Base-by-base conservation (phyloP, 371 early-diverging fungal species). In the Coemansia sp. region DNA sequence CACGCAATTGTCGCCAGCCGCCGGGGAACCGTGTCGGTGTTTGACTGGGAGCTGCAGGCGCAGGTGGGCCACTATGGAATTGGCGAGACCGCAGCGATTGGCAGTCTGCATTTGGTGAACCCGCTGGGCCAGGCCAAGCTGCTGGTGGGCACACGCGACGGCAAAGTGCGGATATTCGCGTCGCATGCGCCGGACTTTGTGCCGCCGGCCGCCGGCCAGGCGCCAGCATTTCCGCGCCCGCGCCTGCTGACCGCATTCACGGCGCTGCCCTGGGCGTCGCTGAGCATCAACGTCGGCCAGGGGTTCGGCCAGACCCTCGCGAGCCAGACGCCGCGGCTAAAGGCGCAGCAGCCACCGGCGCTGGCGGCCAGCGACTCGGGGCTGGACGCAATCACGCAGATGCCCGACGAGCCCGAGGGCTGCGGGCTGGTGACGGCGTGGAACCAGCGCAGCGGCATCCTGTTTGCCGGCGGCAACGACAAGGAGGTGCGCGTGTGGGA, bases 111-210 rank as follows among this genome's bases (percentile, higher is more conserved):
- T 51, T 87, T 94, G 61, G 85, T 97, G 26, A 97, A 98, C 72
- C 95, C 96, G 72, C 90, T 93, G 47, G 94, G 94, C 64, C 81
- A 86, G 34, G 87, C 91, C 9, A 72, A 94, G 75, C 79, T 97
- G 54, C 68, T 92, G 50, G 88, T 87, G 5, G 96, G 87, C 35
- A 65, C 65, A 4, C 68, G 64, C 31, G 80, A 80, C 45, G 80
- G 80, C 31, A 60, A 59, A 43, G 68, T 80, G 56, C 54, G 80
- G 12, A 61, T 79, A 33, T 80, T 79, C 42, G 66, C 80, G 42
- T 66, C 77, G 55, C 77, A 79, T 35, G 80, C 75, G 57, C 77
- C 78, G 0, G 71, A 74, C 45, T 74, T 74, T 61, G 47, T 31
- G 5, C 74, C 68, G n/a, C 52, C 66, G 38, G 34, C 54, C 14